Evolutionary conservation across 306 rosid species (phyloP).

Genomic region (Glycyrrhiza uralensis): DNA sequence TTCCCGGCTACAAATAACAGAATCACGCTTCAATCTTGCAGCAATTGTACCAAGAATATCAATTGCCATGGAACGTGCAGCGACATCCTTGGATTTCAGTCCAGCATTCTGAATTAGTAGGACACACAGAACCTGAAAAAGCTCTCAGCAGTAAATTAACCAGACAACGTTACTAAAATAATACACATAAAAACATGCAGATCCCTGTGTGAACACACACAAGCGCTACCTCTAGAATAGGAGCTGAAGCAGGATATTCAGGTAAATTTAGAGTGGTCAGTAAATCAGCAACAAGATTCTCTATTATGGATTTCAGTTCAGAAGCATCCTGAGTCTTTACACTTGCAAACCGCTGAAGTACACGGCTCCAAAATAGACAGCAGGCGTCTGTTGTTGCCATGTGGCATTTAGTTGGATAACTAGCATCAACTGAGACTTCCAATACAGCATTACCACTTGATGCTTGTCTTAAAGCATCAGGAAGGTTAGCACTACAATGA

Average conservation of each 20-base stretch:
- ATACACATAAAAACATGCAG: background rate
- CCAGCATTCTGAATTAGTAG: conserved; percentile 92
- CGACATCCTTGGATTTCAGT: conserved; percentile 75
- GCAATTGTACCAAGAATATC: conserved; percentile 98
- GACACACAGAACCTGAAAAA: conserved; percentile 91
- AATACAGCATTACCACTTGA: conserved; percentile 64
- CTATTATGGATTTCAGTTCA: conserved; percentile 83
- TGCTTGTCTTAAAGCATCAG: conserved; percentile 74
- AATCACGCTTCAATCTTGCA: conserved; percentile 98
- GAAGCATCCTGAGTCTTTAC: conserved; percentile 85
- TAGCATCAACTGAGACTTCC: conserved; percentile 66
- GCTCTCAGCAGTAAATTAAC: conserved; percentile 31
- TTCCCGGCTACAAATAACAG: conserved; percentile 62
- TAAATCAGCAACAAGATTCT: conserved; percentile 88
- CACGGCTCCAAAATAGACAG: conserved; percentile 83
- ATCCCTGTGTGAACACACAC: conserved; percentile 1
- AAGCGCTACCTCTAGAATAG: conserved; percentile 73
- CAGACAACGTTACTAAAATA: conserved; percentile 16
- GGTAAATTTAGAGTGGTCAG: conserved; percentile 84
- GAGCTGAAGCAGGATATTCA: conserved; percentile 96
- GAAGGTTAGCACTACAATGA: conserved; percentile 90
- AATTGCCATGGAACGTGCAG: conserved; percentile 87
- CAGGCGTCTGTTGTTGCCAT: conserved; percentile 80
- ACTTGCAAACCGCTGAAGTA: conserved; percentile 86
- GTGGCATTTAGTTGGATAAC: conserved; percentile 63